These are phyloP conservation scores for Coleophoma cylindrospora DNA, from an alignment of 2,329 filamentous ascomycete genomes.

Conservation along the genomic window DNA sequence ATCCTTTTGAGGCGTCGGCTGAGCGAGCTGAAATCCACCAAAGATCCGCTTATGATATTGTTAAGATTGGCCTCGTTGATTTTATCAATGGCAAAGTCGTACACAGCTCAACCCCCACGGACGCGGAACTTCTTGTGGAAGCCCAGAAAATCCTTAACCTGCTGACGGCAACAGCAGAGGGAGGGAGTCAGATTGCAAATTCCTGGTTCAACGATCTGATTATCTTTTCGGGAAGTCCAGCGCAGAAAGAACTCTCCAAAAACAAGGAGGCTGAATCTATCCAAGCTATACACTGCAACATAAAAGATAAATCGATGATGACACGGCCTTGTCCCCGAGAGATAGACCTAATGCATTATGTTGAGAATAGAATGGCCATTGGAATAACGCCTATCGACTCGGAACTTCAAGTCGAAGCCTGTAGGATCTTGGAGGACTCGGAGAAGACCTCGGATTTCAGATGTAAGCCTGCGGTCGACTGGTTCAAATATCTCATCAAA, in stretches of 20 bases:
- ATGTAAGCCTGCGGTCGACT: slow-evolving; percentile 36
- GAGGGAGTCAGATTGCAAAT: slow-evolving; percentile 25
- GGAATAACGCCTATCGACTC: slow-evolving; percentile 55
- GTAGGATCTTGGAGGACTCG: slow-evolving; percentile 50
- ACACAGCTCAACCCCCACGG: slow-evolving; percentile 36
- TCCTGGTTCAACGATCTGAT: slow-evolving; percentile 58
- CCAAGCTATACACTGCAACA: not conserved
- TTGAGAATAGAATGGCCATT: slow-evolving; percentile 26
- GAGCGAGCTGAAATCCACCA: slow-evolving; percentile 37
- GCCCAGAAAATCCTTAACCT: slow-evolving; percentile 54
- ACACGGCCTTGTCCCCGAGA: slow-evolving; percentile 13
- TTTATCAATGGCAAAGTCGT: slow-evolving; percentile 42
- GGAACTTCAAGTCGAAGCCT: slow-evolving; percentile 55
- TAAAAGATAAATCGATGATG: not conserved
- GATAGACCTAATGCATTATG: slow-evolving; percentile 16
- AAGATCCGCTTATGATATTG: slow-evolving; percentile 54
- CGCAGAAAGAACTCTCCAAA: slow-evolving; percentile 3
- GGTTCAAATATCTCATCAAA: slow-evolving; percentile 48
- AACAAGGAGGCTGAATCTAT: not conserved
- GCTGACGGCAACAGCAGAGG: slow-evolving; percentile 24
- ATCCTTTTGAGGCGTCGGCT: slow-evolving; percentile 42
- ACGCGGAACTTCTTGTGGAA: slow-evolving; percentile 50
- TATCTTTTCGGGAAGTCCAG: slow-evolving; percentile 35
- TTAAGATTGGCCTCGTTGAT: slow-evolving; percentile 52
- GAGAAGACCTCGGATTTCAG: slow-evolving; percentile 34